These are phyloP conservation scores for Botryotinia convoluta DNA, from an alignment of 2,329 filamentous ascomycete genomes.

Conservation along the genomic window DNA sequence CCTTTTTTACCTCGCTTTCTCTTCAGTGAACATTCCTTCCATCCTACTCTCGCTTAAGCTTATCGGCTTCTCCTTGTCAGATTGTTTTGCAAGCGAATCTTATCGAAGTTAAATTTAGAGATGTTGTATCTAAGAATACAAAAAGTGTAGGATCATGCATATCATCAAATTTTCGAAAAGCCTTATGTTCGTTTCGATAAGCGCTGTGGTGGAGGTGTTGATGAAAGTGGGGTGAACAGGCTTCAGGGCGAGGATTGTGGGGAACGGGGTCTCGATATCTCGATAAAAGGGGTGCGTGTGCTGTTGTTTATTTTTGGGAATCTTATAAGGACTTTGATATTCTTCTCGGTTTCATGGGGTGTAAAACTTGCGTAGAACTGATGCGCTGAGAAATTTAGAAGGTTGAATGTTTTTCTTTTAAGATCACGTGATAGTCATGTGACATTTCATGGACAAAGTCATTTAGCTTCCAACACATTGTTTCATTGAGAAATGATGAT, in stretches of 20 bases:
- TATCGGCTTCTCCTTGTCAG: not conserved
- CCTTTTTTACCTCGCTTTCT: not conserved
- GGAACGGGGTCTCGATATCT: not conserved
- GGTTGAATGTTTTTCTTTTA: not conserved
- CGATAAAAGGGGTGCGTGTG: not conserved
- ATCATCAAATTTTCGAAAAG: not conserved
- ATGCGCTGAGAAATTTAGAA: too few species aligned
- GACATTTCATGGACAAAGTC: not conserved
- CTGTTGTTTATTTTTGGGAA: not conserved
- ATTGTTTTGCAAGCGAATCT: not conserved
- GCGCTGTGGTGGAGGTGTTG: not conserved
- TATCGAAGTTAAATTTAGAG: not conserved
- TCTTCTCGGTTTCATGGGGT: not conserved
- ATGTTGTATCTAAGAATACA: not conserved
- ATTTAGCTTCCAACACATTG: not conserved
- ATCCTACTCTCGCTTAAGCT: not conserved
- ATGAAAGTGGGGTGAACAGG: not conserved
- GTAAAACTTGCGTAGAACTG: too few species aligned
- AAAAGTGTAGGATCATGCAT: not conserved
- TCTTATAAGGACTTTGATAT: not conserved
- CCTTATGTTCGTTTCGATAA: not conserved
- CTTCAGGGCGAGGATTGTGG: not conserved
- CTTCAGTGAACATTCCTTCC: not conserved
- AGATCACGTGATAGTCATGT: not conserved
- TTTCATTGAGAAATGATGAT: too few species aligned